phyloP scores from a whole-genome alignment of 441 rosid genomes.

The Pelargonium exstipulatum region DNA sequence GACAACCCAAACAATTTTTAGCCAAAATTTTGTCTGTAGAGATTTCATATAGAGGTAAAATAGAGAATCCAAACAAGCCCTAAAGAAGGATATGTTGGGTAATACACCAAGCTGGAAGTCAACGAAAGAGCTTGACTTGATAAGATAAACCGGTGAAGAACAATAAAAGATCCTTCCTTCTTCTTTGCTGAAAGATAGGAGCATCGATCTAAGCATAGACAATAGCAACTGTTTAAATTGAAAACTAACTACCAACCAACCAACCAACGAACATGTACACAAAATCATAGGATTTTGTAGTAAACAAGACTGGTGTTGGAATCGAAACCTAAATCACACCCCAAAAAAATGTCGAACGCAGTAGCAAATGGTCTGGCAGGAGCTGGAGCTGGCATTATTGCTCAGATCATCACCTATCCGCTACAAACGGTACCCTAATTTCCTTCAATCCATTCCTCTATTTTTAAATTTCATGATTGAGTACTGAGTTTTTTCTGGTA shows the following conservation, averaged over 20 bases:
- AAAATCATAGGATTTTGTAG: too few species aligned
- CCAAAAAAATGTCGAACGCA: conserved; percentile 42
- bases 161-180: background rate
- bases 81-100: background rate
- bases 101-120: background rate
- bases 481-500: background rate
- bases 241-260: background rate
- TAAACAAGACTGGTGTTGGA: too few species aligned
- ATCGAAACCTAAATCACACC: background rate
- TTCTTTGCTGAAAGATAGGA: background rate
- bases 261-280: too few species aligned
- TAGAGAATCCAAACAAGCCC: too few species aligned
- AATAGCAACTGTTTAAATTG: background rate
- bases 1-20: too few species aligned
- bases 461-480: background rate
- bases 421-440: conserved; percentile 42
- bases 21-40: too few species aligned
- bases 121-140: background rate
- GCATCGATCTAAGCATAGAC: background rate
- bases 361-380: conserved; percentile 66
- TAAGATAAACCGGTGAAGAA: background rate
- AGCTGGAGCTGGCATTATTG: conserved; percentile 62
- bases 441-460: background rate
- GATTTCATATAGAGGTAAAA: too few species aligned
- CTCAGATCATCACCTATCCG: conserved; percentile 69